These are phyloP conservation scores for Vitis amurensis DNA, from an alignment of 164 flowering plant genomes.

Conservation along the genomic window DNA sequence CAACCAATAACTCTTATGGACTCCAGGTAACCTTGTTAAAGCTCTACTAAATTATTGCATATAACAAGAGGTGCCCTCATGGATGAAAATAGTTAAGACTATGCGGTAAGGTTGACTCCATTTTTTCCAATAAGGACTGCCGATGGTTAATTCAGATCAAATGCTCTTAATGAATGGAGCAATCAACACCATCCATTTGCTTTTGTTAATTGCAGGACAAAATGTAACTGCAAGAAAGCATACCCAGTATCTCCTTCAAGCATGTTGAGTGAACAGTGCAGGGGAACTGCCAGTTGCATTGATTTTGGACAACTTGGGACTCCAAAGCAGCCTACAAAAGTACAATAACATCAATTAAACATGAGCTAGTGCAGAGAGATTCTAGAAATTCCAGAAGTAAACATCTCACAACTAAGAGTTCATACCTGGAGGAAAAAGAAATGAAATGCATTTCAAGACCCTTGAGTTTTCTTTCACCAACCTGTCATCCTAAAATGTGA, in stretches of 20 bases:
- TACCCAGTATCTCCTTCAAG: conserved; percentile 99
- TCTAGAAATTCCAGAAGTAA: not conserved
- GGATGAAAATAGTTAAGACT: too few relatives aligned
- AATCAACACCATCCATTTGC: too few relatives aligned
- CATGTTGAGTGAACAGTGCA: conserved; percentile 90
- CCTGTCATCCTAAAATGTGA: conserved; percentile 46
- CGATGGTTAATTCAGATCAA: too few relatives aligned
- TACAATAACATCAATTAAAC: not conserved
- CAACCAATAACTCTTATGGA: too few relatives aligned
- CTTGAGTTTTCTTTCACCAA: conserved; percentile 32
- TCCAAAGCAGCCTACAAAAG: conserved; percentile 29
- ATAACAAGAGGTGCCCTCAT: too few relatives aligned
- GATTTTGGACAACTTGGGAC: conserved; percentile 35
- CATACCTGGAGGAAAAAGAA: conserved; percentile 73
- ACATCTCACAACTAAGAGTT: not conserved
- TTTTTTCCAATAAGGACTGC: too few relatives aligned
- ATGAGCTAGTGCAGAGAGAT: not conserved
- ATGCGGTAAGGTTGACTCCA: too few relatives aligned
- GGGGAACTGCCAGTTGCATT: conserved; percentile 51
- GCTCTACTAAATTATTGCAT: too few relatives aligned
- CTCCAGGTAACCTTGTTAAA: too few relatives aligned
- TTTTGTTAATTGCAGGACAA: not conserved
- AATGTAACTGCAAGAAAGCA: conserved; percentile 9
- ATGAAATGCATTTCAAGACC: conserved; percentile 66
- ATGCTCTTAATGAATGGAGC: too few relatives aligned